Base-by-base conservation (phyloP, 2,329 filamentous ascomycete genomes). In the Mycosphaerella arachidis region DNA sequence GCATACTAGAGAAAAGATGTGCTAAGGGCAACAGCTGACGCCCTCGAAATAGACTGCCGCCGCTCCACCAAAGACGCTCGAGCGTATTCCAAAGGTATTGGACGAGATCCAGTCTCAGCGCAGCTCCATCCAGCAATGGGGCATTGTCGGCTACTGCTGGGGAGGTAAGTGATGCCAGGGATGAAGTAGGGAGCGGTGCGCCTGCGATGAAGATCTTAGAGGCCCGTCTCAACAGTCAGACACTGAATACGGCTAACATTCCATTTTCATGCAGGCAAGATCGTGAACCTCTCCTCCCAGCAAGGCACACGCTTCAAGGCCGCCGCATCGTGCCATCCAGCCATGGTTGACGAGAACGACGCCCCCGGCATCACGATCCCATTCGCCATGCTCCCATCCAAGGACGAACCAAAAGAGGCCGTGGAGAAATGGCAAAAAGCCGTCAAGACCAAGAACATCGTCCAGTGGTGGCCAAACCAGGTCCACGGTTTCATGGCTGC, bases 141-240 rank as follows among this genome's bases (percentile, higher is more conserved):
- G 80, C 2, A 78, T 86, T 48, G 70, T 87, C 29, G 84, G 84
- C 13, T 85, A 77, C 78, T 87, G 84, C 78, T 86, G 82, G 82
- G 81, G 81, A 20, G 57, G 55, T 37, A 43, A 43, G 40, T 43
- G 40, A 43, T 18, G 40, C 40, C 9, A n/a, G 16, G n/a, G 7
- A 16, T n/a, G 40, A 37, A 37, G 10, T 3, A 37, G 24, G 24
- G 24, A 24, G 24, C 24, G 35, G 35, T 37, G 24, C 24, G 24
- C 24, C 24, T 24, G 24, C 24, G 24, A 24, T 3, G 24, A 24
- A 24, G 24, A 24, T 24, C 24, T 24, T 24, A 24, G 24, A 24
- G 24, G 24, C 35, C 4, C 16, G 8, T 37, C 35, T 16, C 10
- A 37, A 1, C 35, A 37, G 4, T 1, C 10, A 7, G 35, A 37